Evolutionary conservation across 441 rosid genomes (phyloP).

Genomic region (Populus tomentosa): DNA sequence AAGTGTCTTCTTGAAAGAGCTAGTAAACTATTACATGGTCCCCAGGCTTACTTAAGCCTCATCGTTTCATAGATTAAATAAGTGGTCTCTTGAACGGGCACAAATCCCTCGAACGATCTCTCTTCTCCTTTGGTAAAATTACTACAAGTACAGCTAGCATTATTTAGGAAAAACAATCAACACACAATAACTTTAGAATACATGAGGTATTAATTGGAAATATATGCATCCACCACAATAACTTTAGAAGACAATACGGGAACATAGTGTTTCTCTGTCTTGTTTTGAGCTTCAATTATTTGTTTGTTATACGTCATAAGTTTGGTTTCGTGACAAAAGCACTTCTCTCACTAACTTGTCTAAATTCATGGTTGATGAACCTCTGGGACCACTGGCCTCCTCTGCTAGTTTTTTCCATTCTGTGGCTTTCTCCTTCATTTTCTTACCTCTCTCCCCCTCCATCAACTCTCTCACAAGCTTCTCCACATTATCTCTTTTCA

Average conservation of each 20-base stretch:
- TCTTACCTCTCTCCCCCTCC: slow-evolving; percentile 32
- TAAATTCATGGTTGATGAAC: slow-evolving; percentile 3
- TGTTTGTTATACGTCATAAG: not conserved
- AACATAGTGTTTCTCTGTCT: too few relatives aligned
- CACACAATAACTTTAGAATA: not conserved
- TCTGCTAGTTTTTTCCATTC: slow-evolving; percentile 25
- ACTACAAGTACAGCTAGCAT: too few relatives aligned
- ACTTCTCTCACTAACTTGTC: not conserved
- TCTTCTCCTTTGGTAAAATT: too few relatives aligned
- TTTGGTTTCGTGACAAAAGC: not conserved
- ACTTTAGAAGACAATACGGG: not conserved
- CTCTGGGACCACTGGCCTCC: not conserved
- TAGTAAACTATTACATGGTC: slow-evolving; percentile 36
- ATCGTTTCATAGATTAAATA: too few relatives aligned
- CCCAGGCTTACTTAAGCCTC: slow-evolving; percentile 21
- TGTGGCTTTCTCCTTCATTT: slow-evolving; percentile 29
- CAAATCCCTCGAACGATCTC: too few relatives aligned
- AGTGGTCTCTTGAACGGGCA: too few relatives aligned
- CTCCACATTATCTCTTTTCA: too few relatives aligned
- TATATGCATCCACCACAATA: too few relatives aligned
- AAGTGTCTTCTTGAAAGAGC: slow-evolving; percentile 76
- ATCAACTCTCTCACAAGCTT: too few relatives aligned
- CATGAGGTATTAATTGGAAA: too few relatives aligned
- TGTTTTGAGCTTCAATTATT: not conserved
- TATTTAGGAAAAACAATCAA: not conserved